Percentiles rank a stretch among this genome's conserved stretches.
These are phyloP conservation scores for Solanum hybrid DNA, from an alignment of 305 asterid species.

Conservation along the genomic window DNA sequence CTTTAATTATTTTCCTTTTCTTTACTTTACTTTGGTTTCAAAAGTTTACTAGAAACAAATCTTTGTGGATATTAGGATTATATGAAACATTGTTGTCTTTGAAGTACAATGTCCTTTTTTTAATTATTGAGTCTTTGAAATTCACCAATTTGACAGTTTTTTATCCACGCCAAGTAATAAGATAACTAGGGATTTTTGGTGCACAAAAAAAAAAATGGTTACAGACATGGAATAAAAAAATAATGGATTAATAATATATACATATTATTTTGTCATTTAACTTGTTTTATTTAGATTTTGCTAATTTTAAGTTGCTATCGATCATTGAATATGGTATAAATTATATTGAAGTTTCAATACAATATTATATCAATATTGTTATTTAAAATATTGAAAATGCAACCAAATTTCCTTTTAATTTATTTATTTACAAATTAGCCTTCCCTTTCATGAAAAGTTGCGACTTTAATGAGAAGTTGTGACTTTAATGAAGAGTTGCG, in stretches of 20 bases:
- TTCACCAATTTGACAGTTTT: not conserved
- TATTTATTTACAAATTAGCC: too few species aligned
- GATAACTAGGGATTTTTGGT: not conserved
- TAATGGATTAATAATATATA: too few species aligned
- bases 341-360: not conserved
- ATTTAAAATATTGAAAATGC: not conserved
- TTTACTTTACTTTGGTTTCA: not conserved
- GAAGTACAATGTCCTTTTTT: not conserved
- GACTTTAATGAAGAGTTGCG: too few species aligned
- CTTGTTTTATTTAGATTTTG: not conserved
- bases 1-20: not conserved
- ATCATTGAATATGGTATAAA: not conserved
- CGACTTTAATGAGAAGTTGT: too few species aligned
- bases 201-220: not conserved
- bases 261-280: too few species aligned
- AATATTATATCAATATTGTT: not conserved
- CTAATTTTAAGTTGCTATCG: not conserved
- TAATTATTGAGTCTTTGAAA: not conserved
- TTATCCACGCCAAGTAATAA: not conserved
- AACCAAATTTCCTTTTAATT: not conserved
- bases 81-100: not conserved
- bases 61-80: not conserved
- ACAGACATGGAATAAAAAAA: not conserved
- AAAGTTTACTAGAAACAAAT: not conserved
- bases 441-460: too few species aligned